Evolutionary conservation across 805 yeast species (phyloP).

Genomic region (Yarrowia yakushimensis): DNA sequence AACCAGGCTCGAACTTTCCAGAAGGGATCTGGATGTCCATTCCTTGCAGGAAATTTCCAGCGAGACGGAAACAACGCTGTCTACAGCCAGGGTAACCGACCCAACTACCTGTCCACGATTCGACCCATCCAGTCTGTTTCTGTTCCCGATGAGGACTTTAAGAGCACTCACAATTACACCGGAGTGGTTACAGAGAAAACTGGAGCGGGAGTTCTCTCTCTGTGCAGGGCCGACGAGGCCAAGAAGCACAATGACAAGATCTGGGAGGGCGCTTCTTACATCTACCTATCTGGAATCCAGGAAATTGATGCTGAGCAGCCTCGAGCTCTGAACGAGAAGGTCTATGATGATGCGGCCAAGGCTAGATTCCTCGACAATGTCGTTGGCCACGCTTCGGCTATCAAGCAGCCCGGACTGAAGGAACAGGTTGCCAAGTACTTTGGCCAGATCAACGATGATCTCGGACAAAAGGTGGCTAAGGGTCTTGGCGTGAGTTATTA

Average conservation of each 20-base stretch:
- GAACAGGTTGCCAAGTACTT: constrained; percentile 20
- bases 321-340: constrained; percentile 17
- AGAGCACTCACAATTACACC: constrained; percentile 11
- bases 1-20: constrained; percentile 39
- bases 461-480: constrained; percentile 23
- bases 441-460: constrained; percentile 19
- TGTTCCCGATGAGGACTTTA: constrained; percentile 15
- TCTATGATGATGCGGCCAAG: constrained; percentile 18
- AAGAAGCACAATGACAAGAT: constrained; percentile 19
- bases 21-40: constrained; percentile 20
- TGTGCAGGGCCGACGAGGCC: constrained; percentile 4
- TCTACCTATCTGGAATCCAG: constrained; percentile 12
- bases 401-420: constrained; percentile 19
- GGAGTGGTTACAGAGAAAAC: constrained; percentile 14
- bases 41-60: constrained; percentile 16
- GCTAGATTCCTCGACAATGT: constrained; percentile 8
- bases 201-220: neutral
- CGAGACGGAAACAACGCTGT: constrained; percentile 12
- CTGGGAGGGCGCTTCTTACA: constrained; percentile 22
- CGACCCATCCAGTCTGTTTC: constrained; percentile 16
- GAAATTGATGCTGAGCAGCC: constrained; percentile 20
- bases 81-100: constrained; percentile 15
- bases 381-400: constrained; percentile 10
- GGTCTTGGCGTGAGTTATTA: constrained; percentile 4
- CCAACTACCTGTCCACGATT: constrained; percentile 22